phyloP scores from a whole-genome alignment of 108 stramenopile genomes.

The Cyclotella cryptica region DNA sequence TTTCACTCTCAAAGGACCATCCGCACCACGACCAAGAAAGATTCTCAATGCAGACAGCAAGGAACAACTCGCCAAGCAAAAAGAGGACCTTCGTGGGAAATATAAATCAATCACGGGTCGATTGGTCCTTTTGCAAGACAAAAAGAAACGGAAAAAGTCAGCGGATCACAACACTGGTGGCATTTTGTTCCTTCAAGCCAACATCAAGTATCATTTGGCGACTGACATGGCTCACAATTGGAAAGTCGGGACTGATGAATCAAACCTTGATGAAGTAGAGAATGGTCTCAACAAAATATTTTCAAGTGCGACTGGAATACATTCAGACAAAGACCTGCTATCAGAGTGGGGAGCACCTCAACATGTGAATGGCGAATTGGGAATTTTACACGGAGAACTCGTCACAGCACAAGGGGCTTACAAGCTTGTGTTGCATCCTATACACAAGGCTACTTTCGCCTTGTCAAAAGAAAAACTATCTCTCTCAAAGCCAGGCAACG shows the following conservation, averaged over 20 bases:
- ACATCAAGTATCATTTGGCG: slow-evolving; percentile 81
- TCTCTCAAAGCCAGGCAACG: neutral
- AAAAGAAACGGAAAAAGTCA: slow-evolving; percentile 18
- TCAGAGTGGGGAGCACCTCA: slow-evolving; percentile 53
- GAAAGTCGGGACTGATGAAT: slow-evolving; percentile 8
- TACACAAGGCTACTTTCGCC: slow-evolving; percentile 27
- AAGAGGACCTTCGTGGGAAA: slow-evolving; percentile 42
- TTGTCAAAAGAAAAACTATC: slow-evolving; percentile 27
- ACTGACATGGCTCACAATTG: slow-evolving; percentile 84
- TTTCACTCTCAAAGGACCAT: slow-evolving; percentile 37
- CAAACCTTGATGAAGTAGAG: slow-evolving; percentile 34
- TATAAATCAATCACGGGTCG: slow-evolving; percentile 41
- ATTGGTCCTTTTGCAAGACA: slow-evolving; percentile 40
- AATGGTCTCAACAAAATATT: slow-evolving; percentile 39
- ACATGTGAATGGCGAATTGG: slow-evolving; percentile 58
- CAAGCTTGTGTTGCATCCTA: slow-evolving; percentile 37
- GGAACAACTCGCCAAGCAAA: neutral
- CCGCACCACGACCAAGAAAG: slow-evolving; percentile 27
- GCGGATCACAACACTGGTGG: neutral
- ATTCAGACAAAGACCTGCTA: slow-evolving; percentile 7
- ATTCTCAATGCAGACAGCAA: slow-evolving; percentile 9
- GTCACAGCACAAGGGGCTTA: slow-evolving; percentile 48
- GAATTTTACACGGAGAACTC: slow-evolving; percentile 61
- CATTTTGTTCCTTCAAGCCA: slow-evolving; percentile 62
- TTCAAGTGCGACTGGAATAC: slow-evolving; percentile 25